These are phyloP conservation scores for Fusarium nisikadoi DNA, from an alignment of 2,329 filamentous ascomycete species.

Conservation along the genomic window DNA sequence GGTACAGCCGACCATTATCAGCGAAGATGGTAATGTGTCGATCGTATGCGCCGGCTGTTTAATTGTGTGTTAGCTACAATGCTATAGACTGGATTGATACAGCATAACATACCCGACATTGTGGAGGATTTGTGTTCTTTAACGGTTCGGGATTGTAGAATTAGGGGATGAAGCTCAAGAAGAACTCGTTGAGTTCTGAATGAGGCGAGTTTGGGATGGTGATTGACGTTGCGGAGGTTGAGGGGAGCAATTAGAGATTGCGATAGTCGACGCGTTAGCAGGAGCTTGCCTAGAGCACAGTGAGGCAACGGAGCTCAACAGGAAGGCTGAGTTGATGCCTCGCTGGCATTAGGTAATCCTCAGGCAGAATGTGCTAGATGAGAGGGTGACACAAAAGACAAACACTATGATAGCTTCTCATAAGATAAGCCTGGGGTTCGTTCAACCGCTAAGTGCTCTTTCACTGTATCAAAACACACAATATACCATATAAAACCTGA, in stretches of 20 bases:
- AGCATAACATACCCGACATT: conserved; percentile 61
- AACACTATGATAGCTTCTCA: not conserved
- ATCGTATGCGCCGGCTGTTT: conserved; percentile 81
- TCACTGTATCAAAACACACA: not conserved
- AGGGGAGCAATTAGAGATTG: conserved; percentile 41
- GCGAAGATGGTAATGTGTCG: conserved; percentile 99
- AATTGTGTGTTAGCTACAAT: conserved; percentile 45
- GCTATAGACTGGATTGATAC: conserved; percentile 5
- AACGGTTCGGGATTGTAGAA: conserved; percentile 2
- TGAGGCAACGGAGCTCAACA: conserved; percentile 47
- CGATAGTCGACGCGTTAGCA: conserved; percentile 57
- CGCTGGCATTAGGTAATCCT: conserved; percentile 42
- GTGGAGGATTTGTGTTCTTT: conserved; percentile 48
- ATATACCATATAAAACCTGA: rapidly evolving
- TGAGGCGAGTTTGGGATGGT: conserved; percentile 12
- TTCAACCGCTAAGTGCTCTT: not conserved
- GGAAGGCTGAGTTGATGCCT: conserved; percentile 51
- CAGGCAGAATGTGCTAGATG: conserved; percentile 43
- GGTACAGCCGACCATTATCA: conserved; percentile 96
- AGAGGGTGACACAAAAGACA: not conserved
- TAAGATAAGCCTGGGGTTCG: not conserved
- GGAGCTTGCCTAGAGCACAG: conserved; percentile 59
- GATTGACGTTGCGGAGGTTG: conserved; percentile 32
- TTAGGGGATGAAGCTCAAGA: conserved; percentile 23
- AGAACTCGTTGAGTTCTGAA: conserved; percentile 13